Evolutionary conservation across 179 eudicot species (phyloP).

Genomic region (Beta macrorhiza): DNA sequence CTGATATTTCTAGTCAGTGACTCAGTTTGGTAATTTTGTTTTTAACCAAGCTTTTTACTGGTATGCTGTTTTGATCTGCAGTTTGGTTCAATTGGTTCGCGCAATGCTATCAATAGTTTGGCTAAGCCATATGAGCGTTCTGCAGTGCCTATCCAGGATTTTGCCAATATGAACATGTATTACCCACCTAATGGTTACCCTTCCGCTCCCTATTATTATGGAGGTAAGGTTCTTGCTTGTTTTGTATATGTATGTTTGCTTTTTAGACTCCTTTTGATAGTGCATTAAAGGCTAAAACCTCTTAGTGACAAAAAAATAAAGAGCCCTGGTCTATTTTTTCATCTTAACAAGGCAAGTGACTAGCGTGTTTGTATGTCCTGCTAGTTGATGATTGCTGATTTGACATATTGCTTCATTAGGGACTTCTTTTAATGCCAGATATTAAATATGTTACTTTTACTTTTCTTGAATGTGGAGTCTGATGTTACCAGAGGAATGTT

Average conservation of each 20-base stretch:
- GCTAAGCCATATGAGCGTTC: slow-evolving; percentile 64
- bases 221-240: slow-evolving; percentile 34
- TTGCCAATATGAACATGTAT: slow-evolving; percentile 48
- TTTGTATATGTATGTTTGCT: neutral
- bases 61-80: slow-evolving; percentile 30
- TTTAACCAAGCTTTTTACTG: neutral
- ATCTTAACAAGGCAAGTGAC: neutral
- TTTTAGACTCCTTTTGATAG: neutral
- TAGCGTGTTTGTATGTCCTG: neutral
- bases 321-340: neutral
- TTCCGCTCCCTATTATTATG: slow-evolving; percentile 56
- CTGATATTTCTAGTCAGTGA: neutral
- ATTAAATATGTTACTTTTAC: neutral
- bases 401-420: neutral
- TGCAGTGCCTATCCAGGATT: slow-evolving; percentile 61
- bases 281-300: neutral
- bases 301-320: no score
- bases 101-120: slow-evolving; percentile 51
- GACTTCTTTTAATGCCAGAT: neutral
- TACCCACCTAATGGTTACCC: slow-evolving; percentile 60
- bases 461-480: neutral
- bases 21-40: neutral
- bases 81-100: slow-evolving; percentile 56
- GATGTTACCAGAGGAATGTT: neutral
- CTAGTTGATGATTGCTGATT: neutral